A percentile compares a stretch with the other conserved stretches of the same genome.
These are phyloP conservation scores for Calcarisporium arbuscula DNA, from an alignment of 2,329 filamentous ascomycete species.

Conservation along the genomic window DNA sequence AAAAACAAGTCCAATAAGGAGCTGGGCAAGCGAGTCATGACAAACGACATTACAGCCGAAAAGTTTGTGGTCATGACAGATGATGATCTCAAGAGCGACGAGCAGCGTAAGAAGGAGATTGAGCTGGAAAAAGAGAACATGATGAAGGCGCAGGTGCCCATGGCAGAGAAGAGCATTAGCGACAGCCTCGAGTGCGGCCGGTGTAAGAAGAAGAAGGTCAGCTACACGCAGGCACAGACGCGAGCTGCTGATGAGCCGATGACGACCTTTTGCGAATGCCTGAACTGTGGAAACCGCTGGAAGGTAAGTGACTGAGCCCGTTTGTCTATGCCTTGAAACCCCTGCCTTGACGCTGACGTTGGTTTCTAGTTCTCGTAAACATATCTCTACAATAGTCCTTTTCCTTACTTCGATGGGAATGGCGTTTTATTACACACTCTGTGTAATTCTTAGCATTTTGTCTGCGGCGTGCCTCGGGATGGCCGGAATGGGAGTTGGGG, in stretches of 20 bases:
- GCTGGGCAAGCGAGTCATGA: constrained; percentile 69
- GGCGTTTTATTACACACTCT: constrained; percentile 14
- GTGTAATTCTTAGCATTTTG: not conserved
- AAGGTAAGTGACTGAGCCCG: no score
- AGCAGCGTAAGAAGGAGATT: constrained; percentile 69
- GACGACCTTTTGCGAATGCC: constrained; percentile 70
- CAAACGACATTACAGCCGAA: constrained; percentile 63
- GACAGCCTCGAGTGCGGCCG: constrained; percentile 83
- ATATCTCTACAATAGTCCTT: no score
- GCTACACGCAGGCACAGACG: constrained; percentile 94
- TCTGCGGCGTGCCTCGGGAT: not conserved
- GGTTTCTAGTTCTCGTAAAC: constrained; percentile 21
- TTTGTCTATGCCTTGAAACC: no score
- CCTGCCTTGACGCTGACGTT: no score
- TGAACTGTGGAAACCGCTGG: constrained; percentile 63
- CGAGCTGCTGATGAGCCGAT: constrained; percentile 91
- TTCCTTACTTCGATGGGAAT: no score
- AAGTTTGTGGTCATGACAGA: constrained; percentile 81
- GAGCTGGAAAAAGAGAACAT: constrained; percentile 86
- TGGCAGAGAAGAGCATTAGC: constrained; percentile 85
- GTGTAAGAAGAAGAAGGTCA: constrained; percentile 90
- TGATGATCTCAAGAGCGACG: constrained; percentile 84
- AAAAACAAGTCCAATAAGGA: constrained; percentile 84
- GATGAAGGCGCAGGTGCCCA: constrained; percentile 92
- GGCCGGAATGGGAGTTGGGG: constrained; percentile 2